A percentile compares a stretch with the other conserved stretches of the same genome.
phyloP scores from a whole-genome alignment of 805 yeast genomes.

The Cyberlindnera meyerae region DNA sequence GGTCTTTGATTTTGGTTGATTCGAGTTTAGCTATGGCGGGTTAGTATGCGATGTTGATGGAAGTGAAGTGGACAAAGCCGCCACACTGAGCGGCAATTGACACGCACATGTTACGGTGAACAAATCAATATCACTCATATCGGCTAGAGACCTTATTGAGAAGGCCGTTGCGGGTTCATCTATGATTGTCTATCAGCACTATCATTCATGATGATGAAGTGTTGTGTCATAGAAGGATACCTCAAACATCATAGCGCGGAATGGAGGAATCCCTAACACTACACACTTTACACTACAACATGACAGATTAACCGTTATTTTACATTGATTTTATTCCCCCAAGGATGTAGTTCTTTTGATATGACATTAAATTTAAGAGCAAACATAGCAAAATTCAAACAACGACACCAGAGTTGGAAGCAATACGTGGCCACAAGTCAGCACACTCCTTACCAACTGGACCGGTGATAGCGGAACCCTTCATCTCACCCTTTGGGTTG shows the following conservation, averaged over 20 bases:
- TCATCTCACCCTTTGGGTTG: slow-evolving; percentile 99
- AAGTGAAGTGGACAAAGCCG: neutral
- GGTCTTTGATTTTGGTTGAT: slow-evolving; percentile 49
- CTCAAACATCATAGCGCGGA: no score
- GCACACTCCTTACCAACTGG: slow-evolving; percentile 99
- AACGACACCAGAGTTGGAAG: slow-evolving; percentile 99
- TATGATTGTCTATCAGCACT: no score
- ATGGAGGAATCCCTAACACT: no score
- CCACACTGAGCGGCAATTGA: neutral
- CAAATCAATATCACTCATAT: slow-evolving; percentile 9
- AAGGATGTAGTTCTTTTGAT: slow-evolving; percentile 19
- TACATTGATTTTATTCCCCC: slow-evolving; percentile 22
- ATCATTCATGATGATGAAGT: no score
- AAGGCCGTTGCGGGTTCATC: no score
- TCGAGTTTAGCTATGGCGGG: slow-evolving; percentile 27
- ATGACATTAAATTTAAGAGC: slow-evolving; percentile 27
- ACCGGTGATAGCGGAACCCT: slow-evolving; percentile 99
- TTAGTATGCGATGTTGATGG: no score
- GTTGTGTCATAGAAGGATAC: no score
- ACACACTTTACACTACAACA: slow-evolving; percentile 2
- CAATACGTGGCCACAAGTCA: slow-evolving; percentile 99
- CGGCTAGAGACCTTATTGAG: no score
- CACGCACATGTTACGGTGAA: slow-evolving; percentile 9
- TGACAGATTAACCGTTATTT: slow-evolving; percentile 14
- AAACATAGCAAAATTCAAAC: slow-evolving; percentile 57